These are phyloP conservation scores for Petunia axillaris DNA, from an alignment of 257 asterid species.

Conservation along the genomic window DNA sequence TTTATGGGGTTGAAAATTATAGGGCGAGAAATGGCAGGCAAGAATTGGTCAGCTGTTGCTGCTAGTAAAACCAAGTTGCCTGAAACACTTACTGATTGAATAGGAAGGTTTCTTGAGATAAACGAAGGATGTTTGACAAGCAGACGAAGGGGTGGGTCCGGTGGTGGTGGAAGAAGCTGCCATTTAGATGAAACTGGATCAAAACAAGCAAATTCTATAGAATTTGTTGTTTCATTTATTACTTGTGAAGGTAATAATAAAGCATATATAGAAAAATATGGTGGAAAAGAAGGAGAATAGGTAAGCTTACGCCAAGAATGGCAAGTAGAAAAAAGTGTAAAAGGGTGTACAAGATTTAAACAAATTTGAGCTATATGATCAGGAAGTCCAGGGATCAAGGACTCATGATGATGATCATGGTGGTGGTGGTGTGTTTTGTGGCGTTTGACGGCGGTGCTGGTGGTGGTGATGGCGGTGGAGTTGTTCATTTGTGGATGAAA, in stretches of 20 bases:
- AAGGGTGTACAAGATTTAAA: constrained; percentile 60
- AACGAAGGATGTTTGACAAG: constrained; percentile 79
- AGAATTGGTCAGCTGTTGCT: constrained; percentile 65
- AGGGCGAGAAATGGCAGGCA: constrained; percentile 72
- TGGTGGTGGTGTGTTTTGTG: constrained; percentile 36
- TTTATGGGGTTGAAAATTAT: constrained; percentile 54
- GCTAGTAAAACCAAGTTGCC: constrained; percentile 67
- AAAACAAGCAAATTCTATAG: constrained; percentile 48
- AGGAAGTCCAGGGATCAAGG: constrained; percentile 72
- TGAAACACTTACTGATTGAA: constrained; percentile 62
- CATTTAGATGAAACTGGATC: constrained; percentile 73
- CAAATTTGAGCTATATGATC: constrained; percentile 67
- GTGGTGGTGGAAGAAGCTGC: constrained; percentile 62
- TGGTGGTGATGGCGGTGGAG: constrained; percentile 26
- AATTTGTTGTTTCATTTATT: constrained; percentile 19
- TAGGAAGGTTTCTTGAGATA: constrained; percentile 69
- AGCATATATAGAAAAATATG: constrained; percentile 71
- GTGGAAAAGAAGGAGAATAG: constrained; percentile 74
- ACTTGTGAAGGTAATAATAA: constrained; percentile 37
- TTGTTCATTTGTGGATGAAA: constrained; percentile 50
- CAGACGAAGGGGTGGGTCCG: constrained; percentile 48
- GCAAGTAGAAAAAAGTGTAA: constrained; percentile 60
- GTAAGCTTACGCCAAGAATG: constrained; percentile 77
- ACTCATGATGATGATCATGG: constrained; percentile 30
- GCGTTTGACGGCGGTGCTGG: constrained; percentile 35